These are phyloP conservation scores for Cutaneotrichosporon mucoides DNA, from an alignment of 1,284 basidiomycete species.

Conservation along the genomic window DNA sequence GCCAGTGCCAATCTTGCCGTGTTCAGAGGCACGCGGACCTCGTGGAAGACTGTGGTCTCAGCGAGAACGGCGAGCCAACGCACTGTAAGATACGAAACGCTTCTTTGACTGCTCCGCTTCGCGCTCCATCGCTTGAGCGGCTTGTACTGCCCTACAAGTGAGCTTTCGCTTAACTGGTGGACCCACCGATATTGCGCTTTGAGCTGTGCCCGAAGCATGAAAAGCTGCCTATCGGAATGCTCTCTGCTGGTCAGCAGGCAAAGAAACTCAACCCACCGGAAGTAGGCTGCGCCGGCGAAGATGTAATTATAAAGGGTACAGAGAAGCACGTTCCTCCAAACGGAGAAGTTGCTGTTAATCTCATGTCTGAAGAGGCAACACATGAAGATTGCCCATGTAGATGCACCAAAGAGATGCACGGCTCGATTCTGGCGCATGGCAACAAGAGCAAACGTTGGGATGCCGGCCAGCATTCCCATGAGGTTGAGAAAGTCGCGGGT, in stretches of 20 bases:
- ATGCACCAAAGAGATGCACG: conserved; percentile 59
- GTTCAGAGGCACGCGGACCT: conserved; percentile 86
- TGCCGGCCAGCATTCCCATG: conserved; percentile 44
- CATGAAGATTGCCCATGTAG: conserved; percentile 35
- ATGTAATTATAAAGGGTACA: conserved; percentile 36
- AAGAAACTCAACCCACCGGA: conserved; percentile 29
- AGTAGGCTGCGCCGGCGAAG: too few relatives aligned
- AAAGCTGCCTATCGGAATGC: conserved; percentile 59
- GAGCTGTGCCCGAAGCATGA: conserved; percentile 63
- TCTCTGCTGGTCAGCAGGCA: conserved; percentile 44
- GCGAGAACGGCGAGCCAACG: background rate
- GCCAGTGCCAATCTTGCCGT: conserved; percentile 83
- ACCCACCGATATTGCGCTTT: conserved; percentile 57
- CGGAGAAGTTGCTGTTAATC: too few relatives aligned
- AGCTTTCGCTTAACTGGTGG: background rate
- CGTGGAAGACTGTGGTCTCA: conserved; percentile 33
- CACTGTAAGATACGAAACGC: conserved; percentile 68
- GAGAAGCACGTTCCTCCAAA: conserved; percentile 26
- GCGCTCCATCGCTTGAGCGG: conserved; percentile 77
- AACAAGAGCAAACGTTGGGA: conserved; percentile 72
- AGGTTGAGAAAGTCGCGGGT: background rate
- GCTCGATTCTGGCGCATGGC: conserved; percentile 66
- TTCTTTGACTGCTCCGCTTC: conserved; percentile 71
- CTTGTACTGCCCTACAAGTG: conserved; percentile 61
- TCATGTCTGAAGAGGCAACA: too few relatives aligned